Conservation (phyloP, 768 basidiomycete species). For the Gautieria morchelliformis region DNA sequence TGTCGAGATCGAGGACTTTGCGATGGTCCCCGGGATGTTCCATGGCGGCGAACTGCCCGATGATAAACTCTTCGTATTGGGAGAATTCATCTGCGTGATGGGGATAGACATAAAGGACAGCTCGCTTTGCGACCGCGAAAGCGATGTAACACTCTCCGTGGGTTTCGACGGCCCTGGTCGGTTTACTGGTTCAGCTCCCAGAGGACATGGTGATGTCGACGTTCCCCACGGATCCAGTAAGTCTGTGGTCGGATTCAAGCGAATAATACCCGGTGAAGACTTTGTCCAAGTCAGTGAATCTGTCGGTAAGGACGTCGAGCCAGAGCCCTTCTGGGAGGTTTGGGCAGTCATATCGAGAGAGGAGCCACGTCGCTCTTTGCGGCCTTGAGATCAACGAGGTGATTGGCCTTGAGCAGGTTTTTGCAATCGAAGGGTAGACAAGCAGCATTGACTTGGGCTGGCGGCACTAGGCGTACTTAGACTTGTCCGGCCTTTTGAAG, state of each 20-base stretch:
- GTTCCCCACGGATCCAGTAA: background rate
- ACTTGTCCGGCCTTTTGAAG: too few species aligned
- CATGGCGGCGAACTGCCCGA: background rate
- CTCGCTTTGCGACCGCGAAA: background rate
- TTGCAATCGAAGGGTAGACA: too few species aligned
- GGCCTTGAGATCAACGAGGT: too few species aligned
- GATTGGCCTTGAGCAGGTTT: too few species aligned
- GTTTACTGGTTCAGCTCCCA: background rate
- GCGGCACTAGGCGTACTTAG: too few species aligned
- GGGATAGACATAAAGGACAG: too few species aligned
- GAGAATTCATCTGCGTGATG: background rate
- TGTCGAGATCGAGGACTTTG: background rate
- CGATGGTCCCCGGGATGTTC: background rate
- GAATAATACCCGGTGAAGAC: background rate
- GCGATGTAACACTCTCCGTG: too few species aligned
- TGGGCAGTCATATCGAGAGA: too few species aligned
- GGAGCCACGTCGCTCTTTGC: too few species aligned
- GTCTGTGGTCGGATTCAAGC: background rate
- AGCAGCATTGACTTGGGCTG: too few species aligned
- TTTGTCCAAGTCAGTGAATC: conserved; percentile 10
- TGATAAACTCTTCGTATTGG: background rate
- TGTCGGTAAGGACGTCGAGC: conserved; percentile 4
- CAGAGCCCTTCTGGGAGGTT: conserved; percentile 8
- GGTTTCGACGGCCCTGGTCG: background rate
- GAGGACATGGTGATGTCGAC: background rate